Percentiles rank a stretch among this genome's conserved stretches.
Conservation (phyloP, 2,329 filamentous ascomycete species). For the Albifimbria verrucaria region DNA sequence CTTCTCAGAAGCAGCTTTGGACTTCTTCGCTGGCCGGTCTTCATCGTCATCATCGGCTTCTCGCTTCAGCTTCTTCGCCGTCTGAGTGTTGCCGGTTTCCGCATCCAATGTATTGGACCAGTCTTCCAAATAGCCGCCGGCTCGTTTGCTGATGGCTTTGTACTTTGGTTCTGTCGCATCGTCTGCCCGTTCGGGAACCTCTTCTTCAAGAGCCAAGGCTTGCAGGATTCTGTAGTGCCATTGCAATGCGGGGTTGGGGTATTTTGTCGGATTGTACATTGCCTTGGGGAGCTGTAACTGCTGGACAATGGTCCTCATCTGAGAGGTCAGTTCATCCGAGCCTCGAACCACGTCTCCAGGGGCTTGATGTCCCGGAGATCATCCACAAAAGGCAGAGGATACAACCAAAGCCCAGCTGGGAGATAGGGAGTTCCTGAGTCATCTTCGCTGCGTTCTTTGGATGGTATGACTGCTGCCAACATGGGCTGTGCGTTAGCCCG, state of each 20-base stretch:
- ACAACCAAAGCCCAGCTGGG: constrained; percentile 84
- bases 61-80: constrained; percentile 46
- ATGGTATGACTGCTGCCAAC: constrained; percentile 79
- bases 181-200: constrained; percentile 68
- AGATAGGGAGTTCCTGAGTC: constrained; percentile 64
- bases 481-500: constrained; percentile 76
- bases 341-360: constrained; percentile 48
- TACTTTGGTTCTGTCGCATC: constrained; percentile 84
- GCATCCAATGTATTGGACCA: constrained; percentile 70
- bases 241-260: constrained; percentile 88
- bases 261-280: constrained; percentile 78
- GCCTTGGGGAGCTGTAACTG: constrained; percentile 86
- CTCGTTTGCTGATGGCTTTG: constrained; percentile 84
- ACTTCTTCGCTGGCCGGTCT: constrained; percentile 44
- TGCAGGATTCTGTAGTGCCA: constrained; percentile 98
- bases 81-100: constrained; percentile 38
- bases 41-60: constrained; percentile 44
- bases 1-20: constrained; percentile 32
- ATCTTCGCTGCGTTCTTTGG: constrained; percentile 62
- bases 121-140: constrained; percentile 72
- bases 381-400: constrained; percentile 84
- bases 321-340: constrained; percentile 70
- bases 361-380: constrained; percentile 77
- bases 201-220: constrained; percentile 86
- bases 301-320: constrained; percentile 79